Conservation (phyloP, 139 green algal species). For the Auxenochlorella pyrenoidosa region DNA sequence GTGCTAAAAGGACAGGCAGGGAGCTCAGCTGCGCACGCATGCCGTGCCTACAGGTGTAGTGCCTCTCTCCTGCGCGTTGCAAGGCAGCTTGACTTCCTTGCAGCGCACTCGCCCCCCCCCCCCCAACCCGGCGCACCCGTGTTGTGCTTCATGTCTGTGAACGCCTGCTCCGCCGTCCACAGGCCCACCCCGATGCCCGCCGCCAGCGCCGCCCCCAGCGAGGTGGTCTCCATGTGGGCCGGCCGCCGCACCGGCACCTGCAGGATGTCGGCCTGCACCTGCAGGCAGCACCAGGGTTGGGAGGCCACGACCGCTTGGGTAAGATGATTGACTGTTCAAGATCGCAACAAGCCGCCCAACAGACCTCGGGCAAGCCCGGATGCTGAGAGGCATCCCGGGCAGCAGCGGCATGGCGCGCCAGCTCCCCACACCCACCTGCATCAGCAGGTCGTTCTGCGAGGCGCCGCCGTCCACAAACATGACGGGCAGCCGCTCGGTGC, state of each 20-base stretch:
- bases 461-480: slow-evolving; percentile 95
- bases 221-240: slow-evolving; percentile 91
- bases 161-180: slow-evolving; percentile 71
- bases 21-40: no score
- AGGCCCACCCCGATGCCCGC: slow-evolving; percentile 90
- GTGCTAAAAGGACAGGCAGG: no score
- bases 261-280: slow-evolving; percentile 88
- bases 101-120: neutral
- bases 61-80: no score
- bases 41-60: no score
- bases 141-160: slow-evolving; percentile 42
- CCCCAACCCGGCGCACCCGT: neutral
- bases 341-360: no score
- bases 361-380: no score
- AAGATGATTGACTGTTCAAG: no score
- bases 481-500: slow-evolving; percentile 20
- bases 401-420: neutral
- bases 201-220: slow-evolving; percentile 90
- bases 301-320: slow-evolving; percentile 71
- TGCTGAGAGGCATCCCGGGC: no score
- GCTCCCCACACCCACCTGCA: slow-evolving; percentile 75
- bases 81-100: no score
- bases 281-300: slow-evolving; percentile 87
- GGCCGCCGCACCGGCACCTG: slow-evolving; percentile 86
- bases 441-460: slow-evolving; percentile 86